Base-by-base conservation (phyloP, 2,329 filamentous ascomycete species). In the Cladosporium sp. region DNA sequence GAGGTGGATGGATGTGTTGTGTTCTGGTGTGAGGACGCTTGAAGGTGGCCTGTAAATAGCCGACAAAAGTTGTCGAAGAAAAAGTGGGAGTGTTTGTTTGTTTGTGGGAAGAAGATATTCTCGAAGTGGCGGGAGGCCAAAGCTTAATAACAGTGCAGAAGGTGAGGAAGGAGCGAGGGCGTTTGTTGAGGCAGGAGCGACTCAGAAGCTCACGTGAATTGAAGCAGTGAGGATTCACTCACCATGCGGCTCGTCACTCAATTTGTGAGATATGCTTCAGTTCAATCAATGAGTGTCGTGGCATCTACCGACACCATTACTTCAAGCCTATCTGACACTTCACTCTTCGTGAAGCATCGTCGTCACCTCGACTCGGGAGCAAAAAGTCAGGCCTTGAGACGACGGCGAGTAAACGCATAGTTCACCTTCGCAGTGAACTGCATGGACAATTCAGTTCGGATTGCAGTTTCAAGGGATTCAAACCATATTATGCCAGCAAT, bases 91-190 rank as follows among this genome's bases (percentile, higher is more conserved):
- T 40, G 26, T n/a, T 29, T 40, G 57, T 49, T 49, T 40, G 57
- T 50, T 33, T 40, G 57, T 50, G 52, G 7, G 28, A 18, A 55
- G 31, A 55, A 55, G 35, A 46, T 35, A 40, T 26, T 31, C 18
- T 10, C 5, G n/a, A 16, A 23, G 55, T 28, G 35, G 35, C 21
- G 37, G 26, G 26, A 29, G 37, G 57, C 28, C 57, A 49, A 60
- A 21, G 57, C 57, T 57, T 57, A 11, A 8, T 57, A 11, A 8
- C n/a, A 35, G 33, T 29, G 61, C 29, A 33, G 7, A 7, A 64
- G 33, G 35, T 46, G 61, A 64, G 61, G 61, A 55, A 64, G 61
- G 61, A 56, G 50, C 61, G 49, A 63, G 18, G 37, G 28, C 28
- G 37, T 31, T 28, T 60, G 37, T 28, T 1, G 26, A 18, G 57